These are phyloP conservation scores for Gossypium laxum DNA, from an alignment of 441 rosid species.

Conservation along the genomic window DNA sequence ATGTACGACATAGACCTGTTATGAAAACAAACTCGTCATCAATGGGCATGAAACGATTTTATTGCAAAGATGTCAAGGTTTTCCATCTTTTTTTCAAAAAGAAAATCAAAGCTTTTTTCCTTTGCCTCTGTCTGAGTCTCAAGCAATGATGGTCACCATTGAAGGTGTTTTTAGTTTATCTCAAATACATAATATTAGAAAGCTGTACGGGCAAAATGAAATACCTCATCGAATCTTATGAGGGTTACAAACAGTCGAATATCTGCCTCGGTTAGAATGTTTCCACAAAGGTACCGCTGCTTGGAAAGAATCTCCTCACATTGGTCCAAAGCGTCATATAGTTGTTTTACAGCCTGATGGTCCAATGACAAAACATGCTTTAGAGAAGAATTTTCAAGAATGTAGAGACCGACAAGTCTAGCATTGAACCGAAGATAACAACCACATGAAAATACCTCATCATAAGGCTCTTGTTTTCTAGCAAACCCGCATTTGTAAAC, in stretches of 20 bases:
- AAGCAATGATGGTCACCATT: no score
- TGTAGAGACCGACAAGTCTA: not conserved
- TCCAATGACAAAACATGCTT: conserved; percentile 3
- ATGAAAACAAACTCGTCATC: not conserved
- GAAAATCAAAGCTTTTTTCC: not conserved
- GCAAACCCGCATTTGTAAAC: conserved; percentile 89
- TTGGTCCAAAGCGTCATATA: conserved; percentile 66
- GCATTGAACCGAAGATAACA: not conserved
- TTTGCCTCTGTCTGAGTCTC: no score
- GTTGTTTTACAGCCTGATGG: conserved; percentile 49
- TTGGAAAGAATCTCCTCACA: conserved; percentile 65
- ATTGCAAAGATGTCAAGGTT: not conserved
- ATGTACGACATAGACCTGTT: conserved; percentile 72
- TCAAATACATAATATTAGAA: not conserved
- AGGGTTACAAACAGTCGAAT: conserved; percentile 72
- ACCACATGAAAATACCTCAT: conserved; percentile 43
- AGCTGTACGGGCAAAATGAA: not conserved
- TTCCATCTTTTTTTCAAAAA: not conserved
- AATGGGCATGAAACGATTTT: not conserved
- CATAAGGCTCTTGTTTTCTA: conserved; percentile 64
- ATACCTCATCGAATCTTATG: conserved; percentile 87
- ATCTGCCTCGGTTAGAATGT: conserved; percentile 58
- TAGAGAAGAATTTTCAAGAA: not conserved
- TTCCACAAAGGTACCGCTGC: conserved; percentile 65
- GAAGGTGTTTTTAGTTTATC: no score